Base-by-base conservation (phyloP, 129 eudicot species). In the Helianthus tuberosus region DNA sequence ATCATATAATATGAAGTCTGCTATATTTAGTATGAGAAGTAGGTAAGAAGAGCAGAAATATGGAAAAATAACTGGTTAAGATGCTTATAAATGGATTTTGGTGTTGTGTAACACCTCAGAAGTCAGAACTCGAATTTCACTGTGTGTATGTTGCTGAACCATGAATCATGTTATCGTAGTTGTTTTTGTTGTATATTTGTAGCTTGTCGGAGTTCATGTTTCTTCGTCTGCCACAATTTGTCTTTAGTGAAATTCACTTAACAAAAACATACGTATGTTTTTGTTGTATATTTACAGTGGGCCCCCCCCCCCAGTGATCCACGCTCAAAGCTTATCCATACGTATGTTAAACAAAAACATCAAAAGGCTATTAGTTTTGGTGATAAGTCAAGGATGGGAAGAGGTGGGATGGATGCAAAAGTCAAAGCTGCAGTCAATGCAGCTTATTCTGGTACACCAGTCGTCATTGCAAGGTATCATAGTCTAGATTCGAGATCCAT, bases 361-460 rank as follows among this genome's bases (percentile, higher is more conserved):
- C 82, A 90, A 72, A 84, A 87, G 55, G 77, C 67, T 3, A 86
- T 93, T 61, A 82, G 92, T n/a, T 93, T 88, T 81, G 98, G 96
- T 27, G 98, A 93, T 14, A 93, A 93, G 81, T 93, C 98, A 7
- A 84, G 98, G 76, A 85, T 89, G 84, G 98, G 98, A 54, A 77
- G 96, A 84, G 98, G 98, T 47, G 98, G 98, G 14, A 93, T 93
- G 98, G 78, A 80, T 77, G 98, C 98, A 41, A 93, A 93, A 86
- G 98, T 93, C 27, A 93, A 89, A 76, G 96, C 96, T 74, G 96
- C 98, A 35, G 69, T 71, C 20, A 77, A 82, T 64, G 96, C 98
- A 15, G 96, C 98, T 61, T 83, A 84, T 71, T 78, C 87, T 73
- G 98, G 96, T 50, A 88, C 85, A 6, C 98, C 98, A 38, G 96